Evolutionary conservation across 371 early-diverging fungal genomes (phyloP).

Genomic region (Rhizopus stolonifer): DNA sequence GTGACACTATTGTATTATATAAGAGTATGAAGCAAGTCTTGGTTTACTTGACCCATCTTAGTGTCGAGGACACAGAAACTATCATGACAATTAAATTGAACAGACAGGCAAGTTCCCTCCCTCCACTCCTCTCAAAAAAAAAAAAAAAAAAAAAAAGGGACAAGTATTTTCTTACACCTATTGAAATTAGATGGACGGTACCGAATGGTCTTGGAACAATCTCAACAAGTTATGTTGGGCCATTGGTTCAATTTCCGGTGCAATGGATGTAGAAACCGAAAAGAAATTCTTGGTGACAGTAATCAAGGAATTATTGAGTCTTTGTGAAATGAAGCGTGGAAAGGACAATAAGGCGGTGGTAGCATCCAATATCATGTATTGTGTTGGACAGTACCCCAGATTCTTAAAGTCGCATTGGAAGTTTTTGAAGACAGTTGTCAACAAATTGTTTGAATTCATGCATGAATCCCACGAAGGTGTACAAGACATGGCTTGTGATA

Average conservation of each 20-base stretch:
- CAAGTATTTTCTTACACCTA: no score
- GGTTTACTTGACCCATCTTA: conserved; percentile 96
- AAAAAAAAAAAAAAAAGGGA: no score
- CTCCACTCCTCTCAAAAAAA: not conserved
- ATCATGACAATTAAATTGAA: conserved; percentile 93
- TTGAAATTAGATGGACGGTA: conserved; percentile 77
- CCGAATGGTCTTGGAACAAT: conserved; percentile 95
- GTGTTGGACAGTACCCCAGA: conserved; percentile 99
- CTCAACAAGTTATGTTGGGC: conserved; percentile 99
- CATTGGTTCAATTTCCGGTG: conserved; percentile 97
- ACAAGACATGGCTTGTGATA: conserved; percentile 99
- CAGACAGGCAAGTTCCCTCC: conserved; percentile 86
- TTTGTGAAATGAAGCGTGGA: conserved; percentile 95
- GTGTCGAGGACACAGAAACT: conserved; percentile 86
- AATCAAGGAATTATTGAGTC: conserved; percentile 93
- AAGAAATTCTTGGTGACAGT: conserved; percentile 96
- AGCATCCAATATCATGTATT: conserved; percentile 99
- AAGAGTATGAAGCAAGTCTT: conserved; percentile 98
- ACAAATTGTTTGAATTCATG: conserved; percentile 99
- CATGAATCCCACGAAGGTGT: conserved; percentile 99
- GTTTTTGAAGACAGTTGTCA: conserved; percentile 98
- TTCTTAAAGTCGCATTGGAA: conserved; percentile 99
- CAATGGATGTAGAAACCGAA: conserved; percentile 96
- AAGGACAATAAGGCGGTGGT: conserved; percentile 99
- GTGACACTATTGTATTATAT: conserved; percentile 97